Evolutionary conservation across 768 basidiomycete genomes (phyloP), one percentile per base, ranked within the genome.

Genomic region (Trametes cingulata): DNA sequence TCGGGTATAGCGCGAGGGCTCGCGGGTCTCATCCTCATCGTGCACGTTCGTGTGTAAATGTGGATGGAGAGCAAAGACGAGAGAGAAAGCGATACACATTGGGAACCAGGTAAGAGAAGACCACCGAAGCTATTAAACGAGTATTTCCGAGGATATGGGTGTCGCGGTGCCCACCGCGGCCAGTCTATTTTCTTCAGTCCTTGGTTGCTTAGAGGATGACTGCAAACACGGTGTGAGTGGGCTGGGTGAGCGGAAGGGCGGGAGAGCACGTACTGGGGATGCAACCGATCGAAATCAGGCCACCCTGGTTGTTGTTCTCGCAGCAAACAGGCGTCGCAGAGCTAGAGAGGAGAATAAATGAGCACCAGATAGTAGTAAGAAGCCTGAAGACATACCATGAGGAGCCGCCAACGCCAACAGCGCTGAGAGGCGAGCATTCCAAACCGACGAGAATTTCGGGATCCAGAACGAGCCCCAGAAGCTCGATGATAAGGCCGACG

Each of bases 201-300:
- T 27, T 47, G 5, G 22, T 22, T n/a, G 49, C 48, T 56, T 35
- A 61, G 54, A 61, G 60, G 40, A 61, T 43, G 54, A 61, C 60
- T 61, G 48, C 4, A 13, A 13, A n/a, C 15, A 27, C 4, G 27
- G 19, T 52, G 10, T 45, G 50, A 33, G 29, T 15, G 17, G 22
- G 2, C 7, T 7, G 19, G 14, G 39, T 22, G 39, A 27, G 15
- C 13, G 20, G 20, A 56, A 43, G 56, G 42, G 25, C 53, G 27
- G 36, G 60, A 19, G n/a, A n/a, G n/a, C n/a, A 57, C 55, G 42
- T 57, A 64, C 69, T 69, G 19, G 69, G 65, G 25, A 64, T 52
- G 62, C 70, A 71, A 42, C 68, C 69, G 50, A 70, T 67, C 40
- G 62, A 62, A 56, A 71, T 64, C 58, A 70, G 36, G 17, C 69